Evolutionary conservation across 2,329 filamentous ascomycete genomes (phyloP), one percentile per base, ranked within the genome.

Genomic region (Dactylonectria macrodidyma): DNA sequence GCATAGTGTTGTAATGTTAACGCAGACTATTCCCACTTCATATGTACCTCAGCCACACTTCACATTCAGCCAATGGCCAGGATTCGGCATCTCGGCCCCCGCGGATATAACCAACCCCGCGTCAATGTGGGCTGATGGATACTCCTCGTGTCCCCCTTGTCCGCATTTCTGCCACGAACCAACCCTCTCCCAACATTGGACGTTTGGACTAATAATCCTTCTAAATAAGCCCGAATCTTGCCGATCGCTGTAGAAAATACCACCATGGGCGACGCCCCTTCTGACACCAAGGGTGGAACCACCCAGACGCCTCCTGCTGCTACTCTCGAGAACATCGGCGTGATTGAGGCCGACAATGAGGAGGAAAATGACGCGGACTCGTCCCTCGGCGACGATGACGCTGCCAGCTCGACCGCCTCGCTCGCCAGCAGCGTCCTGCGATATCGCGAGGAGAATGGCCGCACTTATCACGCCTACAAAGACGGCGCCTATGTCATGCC

Each of bases 401-500:
- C 41, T 12, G 56, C 59, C 16, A 71, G 61, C 46, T 65, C 64
- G 8, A 76, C 70, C 9, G 67, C 68, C 3, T 75, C 71, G 2
- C 14, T 77, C 5, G 50, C 54, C 26, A 68, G 60, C 0, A 74
- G 66, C 5, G 67, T 77, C 24, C 64, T 71, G 26, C 69, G 67
- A 7, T 76, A 69, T 26, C 66, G 75, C 30, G 38, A 66, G 26
- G 75, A 77, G 24, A 76, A 77, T 26, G 76, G 76, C 6, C 69
- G 76, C 8, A 75, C 73, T 0, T 77, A 77, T 36, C 76, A 78
- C 38, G 71, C 62, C 1, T 72, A 74, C 59, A 76, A 77, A 34
- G 77, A 78, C 4, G 68, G 69, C 9, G 56, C 46, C 2, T 71
- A 71, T 41, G 30, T 62, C 1, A 52, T 57, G 5, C 69, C 69